Conservation (phyloP, 1,284 basidiomycete species). For the Porodaedalea pini region DNA sequence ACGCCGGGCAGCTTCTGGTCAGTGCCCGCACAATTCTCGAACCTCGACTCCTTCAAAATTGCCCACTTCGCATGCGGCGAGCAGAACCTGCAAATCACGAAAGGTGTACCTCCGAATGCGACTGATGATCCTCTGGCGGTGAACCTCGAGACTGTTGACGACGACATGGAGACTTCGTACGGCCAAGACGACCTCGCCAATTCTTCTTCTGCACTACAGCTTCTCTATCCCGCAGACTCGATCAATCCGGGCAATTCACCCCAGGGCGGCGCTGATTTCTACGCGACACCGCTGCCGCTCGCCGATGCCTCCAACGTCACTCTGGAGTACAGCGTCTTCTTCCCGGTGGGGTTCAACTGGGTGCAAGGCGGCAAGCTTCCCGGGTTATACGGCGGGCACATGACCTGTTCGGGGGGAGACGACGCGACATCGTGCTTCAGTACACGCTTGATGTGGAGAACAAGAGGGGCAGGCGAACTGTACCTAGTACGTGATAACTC, state of each 20-base stretch:
- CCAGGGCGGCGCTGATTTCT: conserved; percentile 31
- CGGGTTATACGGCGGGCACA: conserved; percentile 66
- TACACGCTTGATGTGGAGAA: conserved; percentile 73
- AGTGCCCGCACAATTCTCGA: conserved; percentile 48
- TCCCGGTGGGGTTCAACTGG: conserved; percentile 40
- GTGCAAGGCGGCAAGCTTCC: conserved; percentile 70
- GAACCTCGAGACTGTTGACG: not conserved
- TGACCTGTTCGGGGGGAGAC: conserved; percentile 64
- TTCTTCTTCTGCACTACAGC: conserved; percentile 33
- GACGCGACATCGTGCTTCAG: conserved; percentile 64
- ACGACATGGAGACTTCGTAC: conserved; percentile 6
- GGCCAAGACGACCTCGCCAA: conserved; percentile 26
- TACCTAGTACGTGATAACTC: conserved; percentile 54
- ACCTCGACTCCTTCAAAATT: conserved; percentile 60
- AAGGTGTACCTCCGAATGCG: conserved; percentile 40
- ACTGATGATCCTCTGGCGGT: conserved; percentile 24
- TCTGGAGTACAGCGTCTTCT: conserved; percentile 29
- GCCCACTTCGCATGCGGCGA: conserved; percentile 52
- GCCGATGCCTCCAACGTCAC: conserved; percentile 25
- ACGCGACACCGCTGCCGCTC: conserved; percentile 23
- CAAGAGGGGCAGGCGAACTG: conserved; percentile 57
- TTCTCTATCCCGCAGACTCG: conserved; percentile 28
- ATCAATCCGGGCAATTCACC: conserved; percentile 28
- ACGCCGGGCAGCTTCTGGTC: conserved; percentile 43
- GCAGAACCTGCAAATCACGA: conserved; percentile 51